These are phyloP conservation scores for Salix suchowensis DNA, from an alignment of 345 rosid species.

Conservation along the genomic window DNA sequence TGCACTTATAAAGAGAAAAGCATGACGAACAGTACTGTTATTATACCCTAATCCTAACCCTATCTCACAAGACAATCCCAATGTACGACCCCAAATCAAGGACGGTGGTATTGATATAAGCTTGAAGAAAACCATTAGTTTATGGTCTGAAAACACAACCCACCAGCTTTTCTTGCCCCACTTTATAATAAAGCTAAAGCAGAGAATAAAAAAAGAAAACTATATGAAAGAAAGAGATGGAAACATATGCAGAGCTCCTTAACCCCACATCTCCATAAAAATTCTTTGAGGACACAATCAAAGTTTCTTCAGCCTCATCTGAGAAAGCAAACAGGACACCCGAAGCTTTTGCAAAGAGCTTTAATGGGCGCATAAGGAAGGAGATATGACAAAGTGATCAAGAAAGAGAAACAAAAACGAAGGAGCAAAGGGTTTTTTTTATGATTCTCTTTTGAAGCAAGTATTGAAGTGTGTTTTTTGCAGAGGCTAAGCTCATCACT, in stretches of 20 bases:
- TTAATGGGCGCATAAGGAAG: conserved; percentile 44
- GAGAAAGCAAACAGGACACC: conserved; percentile 37
- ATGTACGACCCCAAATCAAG: conserved; percentile 14
- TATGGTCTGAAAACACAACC: conserved; percentile 11
- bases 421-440: background rate
- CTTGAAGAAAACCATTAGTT: conserved; percentile 2
- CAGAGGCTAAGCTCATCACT: conserved; percentile 2
- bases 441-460: conserved; percentile 6
- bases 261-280: conserved; percentile 39
- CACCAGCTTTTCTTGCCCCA: conserved; percentile 32
- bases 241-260: conserved; percentile 32
- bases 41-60: conserved; percentile 4
- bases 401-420: background rate
- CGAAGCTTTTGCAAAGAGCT: conserved; percentile 30
- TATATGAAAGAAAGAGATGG: conserved; percentile 22
- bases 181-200: conserved; percentile 52
- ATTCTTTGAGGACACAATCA: conserved; percentile 26
- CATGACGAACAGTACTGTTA: background rate
- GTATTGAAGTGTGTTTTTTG: conserved; percentile 5
- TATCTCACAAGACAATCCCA: conserved; percentile 7
- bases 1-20: background rate
- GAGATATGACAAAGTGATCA: conserved; percentile 38
- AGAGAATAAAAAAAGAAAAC: conserved; percentile 27
- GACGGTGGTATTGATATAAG: conserved; percentile 3
- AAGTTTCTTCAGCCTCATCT: conserved; percentile 43